A percentile compares a stretch with the other conserved stretches of the same genome.
Conservation (phyloP, 2,329 filamentous ascomycete species). For the Aphanocladium album region DNA sequence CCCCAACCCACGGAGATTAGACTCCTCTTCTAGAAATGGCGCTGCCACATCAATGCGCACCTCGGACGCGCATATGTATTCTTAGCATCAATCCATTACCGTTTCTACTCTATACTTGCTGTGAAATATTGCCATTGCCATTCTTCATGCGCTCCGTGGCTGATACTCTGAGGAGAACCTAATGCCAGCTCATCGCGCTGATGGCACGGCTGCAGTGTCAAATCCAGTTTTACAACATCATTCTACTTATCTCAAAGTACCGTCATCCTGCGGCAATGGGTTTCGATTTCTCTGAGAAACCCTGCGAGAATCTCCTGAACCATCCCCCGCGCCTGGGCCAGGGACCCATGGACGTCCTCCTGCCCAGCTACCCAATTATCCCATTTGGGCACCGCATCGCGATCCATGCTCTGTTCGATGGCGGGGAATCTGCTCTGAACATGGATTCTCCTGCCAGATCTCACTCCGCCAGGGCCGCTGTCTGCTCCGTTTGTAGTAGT, state of each 20-base stretch:
- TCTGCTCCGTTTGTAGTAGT: not conserved
- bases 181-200: not conserved
- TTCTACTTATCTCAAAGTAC: not conserved
- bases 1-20: slow-evolving; percentile 12
- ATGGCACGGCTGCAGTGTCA: not conserved
- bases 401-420: not conserved
- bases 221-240: not conserved
- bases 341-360: not conserved
- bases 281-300: not conserved
- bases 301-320: not conserved
- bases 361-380: not conserved
- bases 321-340: not conserved
- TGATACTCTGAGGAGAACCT: too few relatives aligned
- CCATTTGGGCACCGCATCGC: not conserved
- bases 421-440: not conserved
- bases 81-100: slow-evolving; percentile 6
- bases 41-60: slow-evolving; percentile 4
- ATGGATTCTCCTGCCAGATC: not conserved
- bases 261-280: not conserved
- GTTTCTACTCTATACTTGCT: too few relatives aligned
- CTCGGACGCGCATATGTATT: not conserved
- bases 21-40: slow-evolving; percentile 11
- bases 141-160: not conserved
- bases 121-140: not conserved
- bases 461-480: not conserved